Evolutionary conservation across 148 eudicot species (phyloP), one percentile per base, ranked within the genome.

Genomic region (Polygonum aviculare): DNA sequence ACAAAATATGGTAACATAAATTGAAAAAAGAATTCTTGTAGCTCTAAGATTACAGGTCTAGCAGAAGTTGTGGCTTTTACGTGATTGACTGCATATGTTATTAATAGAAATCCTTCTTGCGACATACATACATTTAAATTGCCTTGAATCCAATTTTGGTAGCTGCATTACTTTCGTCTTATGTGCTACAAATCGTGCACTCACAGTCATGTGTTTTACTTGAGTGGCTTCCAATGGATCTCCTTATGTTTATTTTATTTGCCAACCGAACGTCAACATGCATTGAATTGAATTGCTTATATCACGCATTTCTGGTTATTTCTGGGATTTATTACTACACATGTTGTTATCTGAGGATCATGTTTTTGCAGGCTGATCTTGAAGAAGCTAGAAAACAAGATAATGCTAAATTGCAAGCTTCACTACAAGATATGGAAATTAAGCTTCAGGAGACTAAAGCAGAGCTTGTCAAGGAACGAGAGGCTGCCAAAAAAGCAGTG

Each of bases 361-460:
- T 36, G 45, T 12, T n/a, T 75, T 65, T 81, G 80, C 84, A 95
- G 99, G 87, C 92, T 81, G 99, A 95, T 79, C 15, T 93, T 77
- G 99, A 95, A 84, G 98, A 95, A 83, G 88, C 96, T 74, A 92
- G 91, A 80, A 82, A 88, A 74, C 93, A 89, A 88, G 99, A 95
- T 74, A 90, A 85, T 80, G 74, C 90, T 50, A 95, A 93, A 85
- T 81, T 92, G 16, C 91, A 93, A 82, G 77, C 87, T 44, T 85
- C 92, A 33, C 79, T 95, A 79, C 83, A 87, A 79, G 94, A 90
- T 75, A 83, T 90, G 86, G 92, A 92, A 81, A 78, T 86, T 79
- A 88, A 91, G 73, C 85, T 95, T 59, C 86, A 83, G 75, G 96
- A 89, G 82, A 85, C 97, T 50, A 91, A 92, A 80, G 88, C 84